Evolutionary conservation across 148 eudicot species (phyloP).

Genomic region (Spergularia marina): DNA sequence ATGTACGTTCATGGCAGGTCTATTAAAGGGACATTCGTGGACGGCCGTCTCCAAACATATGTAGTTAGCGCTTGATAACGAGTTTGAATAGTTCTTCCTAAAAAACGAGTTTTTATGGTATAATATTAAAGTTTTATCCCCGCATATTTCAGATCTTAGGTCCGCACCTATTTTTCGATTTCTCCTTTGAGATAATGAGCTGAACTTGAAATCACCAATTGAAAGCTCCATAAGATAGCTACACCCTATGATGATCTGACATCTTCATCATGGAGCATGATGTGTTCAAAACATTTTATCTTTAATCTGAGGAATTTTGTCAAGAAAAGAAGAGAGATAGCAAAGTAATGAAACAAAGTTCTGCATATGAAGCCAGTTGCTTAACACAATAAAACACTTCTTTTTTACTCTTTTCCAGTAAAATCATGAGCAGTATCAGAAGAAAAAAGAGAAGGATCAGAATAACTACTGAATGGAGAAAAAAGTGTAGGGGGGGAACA

Average conservation of each 20-base stretch:
- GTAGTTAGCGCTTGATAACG: too few species aligned
- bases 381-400: slow-evolving; percentile 11
- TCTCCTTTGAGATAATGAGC: neutral
- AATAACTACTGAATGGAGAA: slow-evolving; percentile 19
- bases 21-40: too few species aligned
- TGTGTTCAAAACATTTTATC: slow-evolving; percentile 18
- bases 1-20: too few species aligned
- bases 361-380: slow-evolving; percentile 8
- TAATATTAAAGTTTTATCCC: too few species aligned
- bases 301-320: slow-evolving; percentile 10
- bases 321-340: slow-evolving; percentile 17
- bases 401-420: slow-evolving; percentile 14
- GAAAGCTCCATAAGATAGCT: slow-evolving; percentile 13
- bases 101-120: too few species aligned
- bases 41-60: too few species aligned
- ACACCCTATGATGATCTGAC: slow-evolving; percentile 26
- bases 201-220: neutral
- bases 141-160: too few species aligned
- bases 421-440: slow-evolving; percentile 23
- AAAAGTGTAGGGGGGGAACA: slow-evolving; percentile 5
- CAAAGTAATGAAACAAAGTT: slow-evolving; percentile 19
- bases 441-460: slow-evolving; percentile 20
- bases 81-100: too few species aligned
- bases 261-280: slow-evolving; percentile 25
- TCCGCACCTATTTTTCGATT: neutral